Evolutionary conservation across 768 basidiomycete genomes (phyloP), one percentile per base, ranked within the genome.

Genomic region (Russula vinacea): DNA sequence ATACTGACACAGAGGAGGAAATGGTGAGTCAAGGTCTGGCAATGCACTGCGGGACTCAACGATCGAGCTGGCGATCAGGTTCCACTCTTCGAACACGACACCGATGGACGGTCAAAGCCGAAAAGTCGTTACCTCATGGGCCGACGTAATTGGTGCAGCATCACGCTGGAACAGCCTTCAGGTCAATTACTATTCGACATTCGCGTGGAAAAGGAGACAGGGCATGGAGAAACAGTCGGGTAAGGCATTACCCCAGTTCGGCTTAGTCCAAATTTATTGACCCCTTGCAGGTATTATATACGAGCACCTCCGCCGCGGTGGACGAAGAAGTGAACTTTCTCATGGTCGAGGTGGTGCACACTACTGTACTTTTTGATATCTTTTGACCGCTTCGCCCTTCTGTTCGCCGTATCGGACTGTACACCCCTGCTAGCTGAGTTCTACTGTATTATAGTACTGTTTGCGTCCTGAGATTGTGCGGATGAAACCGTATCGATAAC

Each of bases 61-160:
- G 68, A 52, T 60, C n/a, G 22, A 6, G 33, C 17, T 32, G 45
- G 22, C 24, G 26, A 49, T 17, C 62, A 92, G 92, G 73, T 90
- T 39, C 90, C 92, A 3, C 69, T 96, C 9, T 97, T 97, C 74
- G 71, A 77, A 10, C 79, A 78, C 14, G 93, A 95, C 47, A 84
- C 94, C 1, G 84, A 92, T 67, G 95, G 93, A 0, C 29, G 29
- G 29, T 78, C 81, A 35, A 64, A 79, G n/a, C 82, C 89, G 42
- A 92, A 91, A 73, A 84, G 86, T 60, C 90, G 86, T 70, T 87
- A 81, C 70, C 86, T 97, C 62, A 94, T 94, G 87, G 92, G 91
- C 2, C 78, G 84, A 60, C 83, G 95, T 42, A 98, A 98, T 73
- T 98, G 92, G 87, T 89, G 90, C 71, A 80, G 81, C 42, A 84